Conservation (phyloP, 257 asterid species). For the Plantago major region DNA sequence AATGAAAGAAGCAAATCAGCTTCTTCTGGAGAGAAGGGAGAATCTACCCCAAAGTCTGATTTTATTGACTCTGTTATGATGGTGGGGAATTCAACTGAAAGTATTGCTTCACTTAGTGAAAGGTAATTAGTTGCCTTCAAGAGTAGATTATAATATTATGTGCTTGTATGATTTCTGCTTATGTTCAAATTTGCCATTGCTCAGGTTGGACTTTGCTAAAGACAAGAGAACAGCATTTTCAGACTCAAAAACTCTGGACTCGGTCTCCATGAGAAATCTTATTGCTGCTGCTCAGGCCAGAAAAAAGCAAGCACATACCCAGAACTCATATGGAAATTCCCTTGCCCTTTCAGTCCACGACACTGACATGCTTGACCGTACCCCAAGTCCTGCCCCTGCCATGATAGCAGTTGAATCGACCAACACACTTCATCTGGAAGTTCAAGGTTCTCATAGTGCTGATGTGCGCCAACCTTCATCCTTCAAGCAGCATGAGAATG, state of each 20-base stretch:
- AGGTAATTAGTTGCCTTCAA: slow-evolving; percentile 41
- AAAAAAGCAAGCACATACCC: slow-evolving; percentile 61
- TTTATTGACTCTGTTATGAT: slow-evolving; percentile 35
- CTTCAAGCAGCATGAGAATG: slow-evolving; percentile 50
- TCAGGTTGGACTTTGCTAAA: slow-evolving; percentile 56
- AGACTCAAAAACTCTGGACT: slow-evolving; percentile 46
- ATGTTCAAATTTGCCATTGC: slow-evolving; percentile 24
- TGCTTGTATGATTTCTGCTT: slow-evolving; percentile 27
- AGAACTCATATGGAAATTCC: slow-evolving; percentile 38
- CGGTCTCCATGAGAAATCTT: slow-evolving; percentile 73
- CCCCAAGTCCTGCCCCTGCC: slow-evolving; percentile 49
- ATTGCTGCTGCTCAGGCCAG: slow-evolving; percentile 98
- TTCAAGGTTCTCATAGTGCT: slow-evolving; percentile 51
- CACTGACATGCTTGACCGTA: slow-evolving; percentile 41
- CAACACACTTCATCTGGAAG: slow-evolving; percentile 37
- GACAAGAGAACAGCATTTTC: slow-evolving; percentile 36
- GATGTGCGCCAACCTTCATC: slow-evolving; percentile 49
- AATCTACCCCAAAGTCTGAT: slow-evolving; percentile 44
- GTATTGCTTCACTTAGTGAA: slow-evolving; percentile 36
- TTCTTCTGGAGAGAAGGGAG: slow-evolving; percentile 47
- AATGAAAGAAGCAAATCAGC: slow-evolving; percentile 47
- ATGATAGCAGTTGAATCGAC: slow-evolving; percentile 44
- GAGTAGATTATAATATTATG: slow-evolving; percentile 15
- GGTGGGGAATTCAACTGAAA: slow-evolving; percentile 41
- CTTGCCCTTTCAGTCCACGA: slow-evolving; percentile 33